phyloP scores from a whole-genome alignment of 176 grass and related monocot species.

The Metroxylon sagu region DNA sequence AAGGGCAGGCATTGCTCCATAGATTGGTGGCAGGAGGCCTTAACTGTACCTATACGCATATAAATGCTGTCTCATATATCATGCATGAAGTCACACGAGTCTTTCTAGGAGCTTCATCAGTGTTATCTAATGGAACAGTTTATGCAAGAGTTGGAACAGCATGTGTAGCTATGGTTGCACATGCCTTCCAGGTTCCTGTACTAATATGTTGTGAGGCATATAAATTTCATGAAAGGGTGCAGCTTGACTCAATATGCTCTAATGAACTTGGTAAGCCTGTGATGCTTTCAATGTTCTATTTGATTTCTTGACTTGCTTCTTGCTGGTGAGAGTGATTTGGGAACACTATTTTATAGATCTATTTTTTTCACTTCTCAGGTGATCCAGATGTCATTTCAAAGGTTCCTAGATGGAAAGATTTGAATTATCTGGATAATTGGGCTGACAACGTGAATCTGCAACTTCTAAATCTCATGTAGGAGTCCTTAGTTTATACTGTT shows the following conservation, averaged over 20 bases:
- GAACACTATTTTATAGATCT: conserved; percentile 1
- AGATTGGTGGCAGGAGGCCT: conserved; percentile 52
- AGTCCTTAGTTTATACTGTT: conserved; percentile 2
- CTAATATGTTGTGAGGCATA: conserved; percentile 77
- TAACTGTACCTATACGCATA: conserved; percentile 64
- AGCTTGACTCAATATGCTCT: conserved; percentile 75
- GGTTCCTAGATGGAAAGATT: conserved; percentile 33
- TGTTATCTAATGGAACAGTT: conserved; percentile 71
- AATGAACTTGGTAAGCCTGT: conserved; percentile 64
- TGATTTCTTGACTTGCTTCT: not conserved
- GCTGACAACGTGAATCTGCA: conserved; percentile 50
- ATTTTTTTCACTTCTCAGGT: conserved; percentile 37
- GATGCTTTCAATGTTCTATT: not conserved
- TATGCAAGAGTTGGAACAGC: conserved; percentile 69
- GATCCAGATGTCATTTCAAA: conserved; percentile 69
- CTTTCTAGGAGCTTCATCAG: conserved; percentile 61
- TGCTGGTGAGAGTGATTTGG: no score
- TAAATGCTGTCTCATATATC: conserved; percentile 69
- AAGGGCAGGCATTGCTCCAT: conserved; percentile 52
- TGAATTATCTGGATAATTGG: conserved; percentile 42
- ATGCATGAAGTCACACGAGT: conserved; percentile 78
- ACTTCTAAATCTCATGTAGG: conserved; percentile 68
- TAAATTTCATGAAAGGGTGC: conserved; percentile 83
- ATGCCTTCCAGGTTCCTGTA: conserved; percentile 59
- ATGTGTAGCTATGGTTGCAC: conserved; percentile 68